These are phyloP conservation scores for Plenodomus biglobosus DNA, from an alignment of 2,329 filamentous ascomycete species.

Conservation along the genomic window DNA sequence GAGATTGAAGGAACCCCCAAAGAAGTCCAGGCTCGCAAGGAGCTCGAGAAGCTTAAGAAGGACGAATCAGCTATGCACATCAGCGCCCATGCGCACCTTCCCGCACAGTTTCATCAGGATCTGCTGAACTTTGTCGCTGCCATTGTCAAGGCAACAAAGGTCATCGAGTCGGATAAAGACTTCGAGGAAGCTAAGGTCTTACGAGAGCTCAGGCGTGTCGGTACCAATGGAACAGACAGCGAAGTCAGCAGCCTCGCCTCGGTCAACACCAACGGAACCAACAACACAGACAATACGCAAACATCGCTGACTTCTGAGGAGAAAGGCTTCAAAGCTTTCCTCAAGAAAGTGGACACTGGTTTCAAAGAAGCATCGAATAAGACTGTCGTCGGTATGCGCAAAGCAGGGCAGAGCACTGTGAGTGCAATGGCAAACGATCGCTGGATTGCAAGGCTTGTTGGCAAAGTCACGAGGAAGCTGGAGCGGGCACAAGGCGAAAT, in stretches of 20 bases:
- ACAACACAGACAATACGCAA: constrained; percentile 10
- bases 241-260: constrained; percentile 27
- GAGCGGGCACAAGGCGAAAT: constrained; percentile 55
- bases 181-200: constrained; percentile 41
- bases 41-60: constrained; percentile 46
- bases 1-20: constrained; percentile 51
- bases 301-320: constrained; percentile 16
- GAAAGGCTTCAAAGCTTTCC: constrained; percentile 27
- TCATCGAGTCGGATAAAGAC: constrained; percentile 56
- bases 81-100: constrained; percentile 53
- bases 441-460: constrained; percentile 58
- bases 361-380: constrained; percentile 39
- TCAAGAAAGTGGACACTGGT: constrained; percentile 26
- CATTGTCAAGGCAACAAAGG: constrained; percentile 59
- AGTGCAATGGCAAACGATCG: constrained; percentile 54
- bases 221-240: constrained; percentile 22
- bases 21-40: constrained; percentile 44
- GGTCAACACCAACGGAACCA: constrained; percentile 15
- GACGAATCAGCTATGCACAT: constrained; percentile 55
- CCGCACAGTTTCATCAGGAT: constrained; percentile 54
- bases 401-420: constrained; percentile 46
- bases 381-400: constrained; percentile 52
- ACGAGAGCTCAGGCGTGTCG: constrained; percentile 33
- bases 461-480: constrained; percentile 53
- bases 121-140: constrained; percentile 58